Conservation (phyloP, 345 rosid species). For the Salix viminalis region DNA sequence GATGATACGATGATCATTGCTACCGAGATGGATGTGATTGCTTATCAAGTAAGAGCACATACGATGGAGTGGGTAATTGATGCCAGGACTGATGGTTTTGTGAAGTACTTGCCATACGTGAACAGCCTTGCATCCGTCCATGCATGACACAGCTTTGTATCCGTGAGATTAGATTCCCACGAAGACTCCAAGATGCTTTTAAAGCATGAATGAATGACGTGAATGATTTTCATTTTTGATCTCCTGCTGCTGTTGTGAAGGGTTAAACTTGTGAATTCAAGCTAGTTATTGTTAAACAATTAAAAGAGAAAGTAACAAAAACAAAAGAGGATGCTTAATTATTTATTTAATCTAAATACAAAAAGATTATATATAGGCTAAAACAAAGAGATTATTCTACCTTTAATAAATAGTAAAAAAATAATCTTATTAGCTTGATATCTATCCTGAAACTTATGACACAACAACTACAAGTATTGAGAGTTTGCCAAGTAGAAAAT, state of each 20-base stretch:
- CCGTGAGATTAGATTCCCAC: background rate
- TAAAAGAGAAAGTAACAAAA: no score
- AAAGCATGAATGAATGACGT: background rate
- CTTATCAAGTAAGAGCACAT: slow-evolving; percentile 15
- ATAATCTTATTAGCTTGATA: no score
- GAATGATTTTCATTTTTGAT: no score
- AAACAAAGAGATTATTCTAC: no score
- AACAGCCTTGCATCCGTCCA: slow-evolving; percentile 28
- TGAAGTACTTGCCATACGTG: slow-evolving; percentile 34
- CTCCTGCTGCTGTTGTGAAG: background rate
- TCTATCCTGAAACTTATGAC: no score
- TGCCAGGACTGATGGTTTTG: background rate
- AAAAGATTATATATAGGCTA: no score
- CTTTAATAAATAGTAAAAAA: no score
- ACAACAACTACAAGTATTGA: no score
- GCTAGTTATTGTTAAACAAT: background rate
- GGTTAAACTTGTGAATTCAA: background rate
- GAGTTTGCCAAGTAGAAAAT: no score
- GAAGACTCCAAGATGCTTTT: background rate
- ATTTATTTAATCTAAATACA: no score
- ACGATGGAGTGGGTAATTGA: background rate
- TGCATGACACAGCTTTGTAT: background rate
- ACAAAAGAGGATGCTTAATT: no score
- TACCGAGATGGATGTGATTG: slow-evolving; percentile 11
- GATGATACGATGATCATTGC: slow-evolving; percentile 21